These are phyloP conservation scores for Termitomyces sp. DNA, from an alignment of 768 basidiomycete genomes.

Conservation along the genomic window DNA sequence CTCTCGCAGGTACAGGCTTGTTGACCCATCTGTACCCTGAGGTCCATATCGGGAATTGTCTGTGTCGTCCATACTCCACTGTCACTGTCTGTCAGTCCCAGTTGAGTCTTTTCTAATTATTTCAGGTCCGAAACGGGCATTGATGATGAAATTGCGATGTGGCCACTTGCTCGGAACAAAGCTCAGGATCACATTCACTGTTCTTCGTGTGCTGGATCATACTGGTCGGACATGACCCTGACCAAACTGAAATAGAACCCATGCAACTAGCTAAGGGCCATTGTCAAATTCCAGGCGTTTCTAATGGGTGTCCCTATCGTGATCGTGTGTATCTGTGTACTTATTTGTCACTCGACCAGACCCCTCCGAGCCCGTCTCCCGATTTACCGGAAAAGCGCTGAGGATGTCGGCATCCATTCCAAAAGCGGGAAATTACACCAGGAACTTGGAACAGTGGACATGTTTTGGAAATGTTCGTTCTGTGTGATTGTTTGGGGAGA, in stretches of 20 bases:
- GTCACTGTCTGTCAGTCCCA: too few relatives aligned
- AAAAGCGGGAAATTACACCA: neutral
- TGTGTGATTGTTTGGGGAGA: too few relatives aligned
- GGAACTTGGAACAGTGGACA: neutral
- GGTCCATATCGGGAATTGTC: neutral
- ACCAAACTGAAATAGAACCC: neutral
- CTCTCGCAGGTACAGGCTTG: neutral
- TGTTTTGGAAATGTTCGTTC: neutral
- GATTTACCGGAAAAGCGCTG: neutral
- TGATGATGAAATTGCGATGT: neutral
- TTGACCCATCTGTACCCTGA: neutral
- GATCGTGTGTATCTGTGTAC: neutral
- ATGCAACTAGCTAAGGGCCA: too few relatives aligned
- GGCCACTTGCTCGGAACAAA: neutral
- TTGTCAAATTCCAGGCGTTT: neutral
- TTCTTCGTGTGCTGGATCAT: neutral
- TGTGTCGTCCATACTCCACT: too few relatives aligned
- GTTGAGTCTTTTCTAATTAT: too few relatives aligned
- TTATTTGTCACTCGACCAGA: neutral
- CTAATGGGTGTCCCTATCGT: neutral
- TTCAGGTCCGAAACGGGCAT: neutral
- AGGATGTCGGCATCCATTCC: neutral
- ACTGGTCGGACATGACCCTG: neutral
- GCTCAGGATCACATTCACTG: neutral
- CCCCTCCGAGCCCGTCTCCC: neutral